Evolutionary conservation across 805 yeast species (phyloP).

Genomic region (Metschnikowia reukaufii): DNA sequence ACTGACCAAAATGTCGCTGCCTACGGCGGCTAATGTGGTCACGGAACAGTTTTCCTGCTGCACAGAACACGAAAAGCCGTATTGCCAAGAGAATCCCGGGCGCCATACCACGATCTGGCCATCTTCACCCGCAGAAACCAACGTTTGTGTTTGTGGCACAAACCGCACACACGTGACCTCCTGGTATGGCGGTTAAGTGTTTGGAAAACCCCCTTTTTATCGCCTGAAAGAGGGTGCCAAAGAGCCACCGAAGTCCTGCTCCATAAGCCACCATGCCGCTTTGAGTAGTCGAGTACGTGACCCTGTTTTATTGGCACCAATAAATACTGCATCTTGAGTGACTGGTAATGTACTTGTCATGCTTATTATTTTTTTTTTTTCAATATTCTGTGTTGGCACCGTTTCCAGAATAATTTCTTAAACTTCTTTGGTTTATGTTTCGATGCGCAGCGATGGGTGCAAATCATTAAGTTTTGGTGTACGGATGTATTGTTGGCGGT

Average conservation of each 20-base stretch:
- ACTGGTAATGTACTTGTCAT: not conserved
- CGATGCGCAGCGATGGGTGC: slow-evolving; percentile 17
- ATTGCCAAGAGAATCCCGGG: slow-evolving; percentile 20
- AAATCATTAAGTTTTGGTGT: slow-evolving; percentile 16
- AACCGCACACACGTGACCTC: slow-evolving; percentile 67
- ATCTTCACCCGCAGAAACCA: slow-evolving; percentile 72
- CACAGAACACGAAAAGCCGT: slow-evolving; percentile 34
- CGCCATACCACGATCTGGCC: slow-evolving; percentile 62
- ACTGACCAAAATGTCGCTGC: slow-evolving; percentile 45
- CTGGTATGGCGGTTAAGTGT: slow-evolving; percentile 61
- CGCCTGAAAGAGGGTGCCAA: slow-evolving; percentile 56
- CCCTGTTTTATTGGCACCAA: slow-evolving; percentile 74
- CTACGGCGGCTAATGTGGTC: slow-evolving; percentile 49
- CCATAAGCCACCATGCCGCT: slow-evolving; percentile 69
- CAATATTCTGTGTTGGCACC: too few species aligned
- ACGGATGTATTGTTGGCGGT: slow-evolving; percentile 15
- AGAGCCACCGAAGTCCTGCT: slow-evolving; percentile 66
- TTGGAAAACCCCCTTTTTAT: slow-evolving; percentile 46
- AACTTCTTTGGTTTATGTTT: too few species aligned
- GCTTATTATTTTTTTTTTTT: not conserved
- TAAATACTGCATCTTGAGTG: slow-evolving; percentile 55
- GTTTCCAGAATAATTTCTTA: too few species aligned
- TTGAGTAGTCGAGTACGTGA: slow-evolving; percentile 52
- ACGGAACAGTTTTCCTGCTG: slow-evolving; percentile 50
- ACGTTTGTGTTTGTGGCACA: slow-evolving; percentile 40